Evolutionary conservation across 2,329 filamentous ascomycete species (phyloP), one percentile per base, ranked within the genome.

Genomic region (Colletotrichum costaricense): DNA sequence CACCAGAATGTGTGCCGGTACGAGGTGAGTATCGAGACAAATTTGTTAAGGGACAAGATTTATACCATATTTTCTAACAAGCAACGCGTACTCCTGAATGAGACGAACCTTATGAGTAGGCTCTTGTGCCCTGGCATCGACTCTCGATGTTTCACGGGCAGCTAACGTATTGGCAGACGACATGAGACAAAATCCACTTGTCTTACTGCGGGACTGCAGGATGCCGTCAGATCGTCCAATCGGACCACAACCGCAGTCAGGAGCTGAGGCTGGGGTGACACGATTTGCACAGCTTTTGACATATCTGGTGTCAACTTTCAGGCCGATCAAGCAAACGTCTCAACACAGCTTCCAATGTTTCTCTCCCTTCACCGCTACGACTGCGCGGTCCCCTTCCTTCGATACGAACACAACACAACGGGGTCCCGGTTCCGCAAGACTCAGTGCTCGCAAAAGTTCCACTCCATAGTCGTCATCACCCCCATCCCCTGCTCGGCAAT

Each of bases 381-480:
- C 2, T 49, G 19, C 2, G 42, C 42, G 2, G 9, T 59, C 7
- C 16, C 6, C 19, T 11, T 33, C 19, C 19, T 6, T 30, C 19
- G 0, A 19, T 38, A 12, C 5, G 5, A 33, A 19, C 12, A 12
- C 6, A 4, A 12, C 2, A 19, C 6, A 33, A 33, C 30, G 30
- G 12, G 19, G 6, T 0, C 12, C 33, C 33, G 11, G 42, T 26
- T 11, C 4, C 62, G 5, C 5, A 11, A 22, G 19, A 63, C 33
- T 67, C 55, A 79, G 60, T 80, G 77, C 65, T 80, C 79, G 12
- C 78, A 79, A 49, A 80, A 79, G 9, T 63, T 76, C 62, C 74
- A 79, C 4, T 16, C 26, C 6, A 73, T 38, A 22, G 75, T 67
- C 26, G 2, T 1, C 0, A 49, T 24, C n/a, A 4, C 12, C 8